Evolutionary conservation across 1,284 basidiomycete genomes (phyloP).

Genomic region (Pseudozyma sp.): DNA sequence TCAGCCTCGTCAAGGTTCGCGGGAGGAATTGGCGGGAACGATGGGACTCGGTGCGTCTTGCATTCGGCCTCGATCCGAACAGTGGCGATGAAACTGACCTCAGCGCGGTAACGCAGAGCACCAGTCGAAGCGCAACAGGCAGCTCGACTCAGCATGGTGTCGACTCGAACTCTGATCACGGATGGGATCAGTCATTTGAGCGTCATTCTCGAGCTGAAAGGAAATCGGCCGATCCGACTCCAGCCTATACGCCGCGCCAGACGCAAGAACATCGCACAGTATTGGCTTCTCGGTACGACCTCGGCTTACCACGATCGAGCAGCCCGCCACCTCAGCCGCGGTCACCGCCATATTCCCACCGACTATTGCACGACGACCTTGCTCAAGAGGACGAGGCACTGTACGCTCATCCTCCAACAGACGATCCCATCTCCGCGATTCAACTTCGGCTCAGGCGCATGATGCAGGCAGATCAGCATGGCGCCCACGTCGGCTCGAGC

Average conservation of each 20-base stretch:
- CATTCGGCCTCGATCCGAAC: constrained; percentile 61
- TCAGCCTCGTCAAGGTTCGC: constrained; percentile 62
- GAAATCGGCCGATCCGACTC: too few relatives aligned
- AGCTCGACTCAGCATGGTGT: constrained; percentile 9
- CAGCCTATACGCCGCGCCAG: constrained; percentile 7
- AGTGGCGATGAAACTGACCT: constrained; percentile 34
- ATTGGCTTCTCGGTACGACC: background rate
- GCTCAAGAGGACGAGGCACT: background rate
- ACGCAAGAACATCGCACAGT: background rate
- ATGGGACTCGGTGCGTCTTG: constrained; percentile 63
- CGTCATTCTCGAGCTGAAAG: background rate
- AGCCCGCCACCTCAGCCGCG: constrained; percentile 12
- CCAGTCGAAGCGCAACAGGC: constrained; percentile 1
- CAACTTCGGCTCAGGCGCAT: constrained; percentile 30
- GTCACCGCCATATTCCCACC: background rate
- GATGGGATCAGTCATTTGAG: background rate
- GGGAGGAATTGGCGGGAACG: constrained; percentile 61
- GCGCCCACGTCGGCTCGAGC: background rate
- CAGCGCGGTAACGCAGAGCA: constrained; percentile 17
- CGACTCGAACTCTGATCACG: background rate
- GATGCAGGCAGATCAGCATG: constrained; percentile 4
- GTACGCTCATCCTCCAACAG: background rate
- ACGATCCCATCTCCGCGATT: constrained; percentile 43
- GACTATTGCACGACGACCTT: background rate
- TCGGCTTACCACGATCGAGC: constrained; percentile 22